Base-by-base conservation (phyloP, 179 eudicot genomes). In the Actinidia polygama region DNA sequence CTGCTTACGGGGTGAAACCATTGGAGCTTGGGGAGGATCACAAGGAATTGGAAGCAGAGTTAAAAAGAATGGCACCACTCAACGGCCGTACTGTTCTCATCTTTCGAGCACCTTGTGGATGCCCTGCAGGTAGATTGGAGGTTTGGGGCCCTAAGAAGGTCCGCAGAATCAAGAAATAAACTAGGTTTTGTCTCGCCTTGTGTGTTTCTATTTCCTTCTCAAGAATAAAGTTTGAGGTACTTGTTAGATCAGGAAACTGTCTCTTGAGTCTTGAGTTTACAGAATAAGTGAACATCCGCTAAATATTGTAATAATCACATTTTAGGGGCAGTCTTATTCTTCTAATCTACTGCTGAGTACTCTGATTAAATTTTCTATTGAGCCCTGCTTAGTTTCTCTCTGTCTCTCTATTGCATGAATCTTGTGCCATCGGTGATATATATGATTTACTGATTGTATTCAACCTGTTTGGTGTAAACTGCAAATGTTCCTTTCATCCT, bases 21-120 rank as follows among this genome's bases (percentile, higher is more conserved):
- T 96, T 93, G 0, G 82, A 94, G 7, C 94, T 94, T 10, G 90
- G 91, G 2, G 98, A 93, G 88, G 92, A 90, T 77, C 94, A 92
- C 63, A 85, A 82, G 10, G 98, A 94, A 84, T 63, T 95, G 82
- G 98, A 94, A 75, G 91, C 91, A 1, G 98, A 94, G 89, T 62
- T 88, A 75, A 88, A 88, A 83, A 84, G 82, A 69, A 88, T 88
- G 90, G 90, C 90, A 15, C 90, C 90, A 0, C 77, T 80, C 55
- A 86, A 88, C 74, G 90, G 90, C 4, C 83, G 90, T 23, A 88
- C 90, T 4, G 87, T 88, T 75, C 88, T 88, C 55, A 88, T 88
- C 73, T 86, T 88, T 61, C 87, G 90, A 40, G 87, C 88, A 16
- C 88, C 84, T 7, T 88, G 90, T 76, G 90, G 90, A 67, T 88